These are phyloP conservation scores for Haematococcus sp. DNA, from an alignment of 139 green algal species.

Conservation along the genomic window DNA sequence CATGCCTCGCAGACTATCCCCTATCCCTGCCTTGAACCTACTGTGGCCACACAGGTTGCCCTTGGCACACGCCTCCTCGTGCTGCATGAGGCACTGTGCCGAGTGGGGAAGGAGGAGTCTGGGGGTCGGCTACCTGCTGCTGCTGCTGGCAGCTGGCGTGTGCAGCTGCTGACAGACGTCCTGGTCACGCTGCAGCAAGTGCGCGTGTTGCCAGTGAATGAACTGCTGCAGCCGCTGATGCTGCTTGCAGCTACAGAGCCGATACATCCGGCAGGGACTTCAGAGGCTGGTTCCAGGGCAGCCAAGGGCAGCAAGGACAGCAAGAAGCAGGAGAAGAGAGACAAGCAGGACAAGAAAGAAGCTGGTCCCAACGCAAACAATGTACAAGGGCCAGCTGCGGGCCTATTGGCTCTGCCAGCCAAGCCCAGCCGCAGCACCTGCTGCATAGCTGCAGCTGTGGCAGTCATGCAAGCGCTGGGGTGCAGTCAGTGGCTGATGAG, in stretches of 20 bases:
- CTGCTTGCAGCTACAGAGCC: background rate
- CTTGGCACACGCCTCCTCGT: constrained; percentile 1
- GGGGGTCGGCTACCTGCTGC: background rate
- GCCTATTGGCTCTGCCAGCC: background rate
- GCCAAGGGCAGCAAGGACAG: background rate
- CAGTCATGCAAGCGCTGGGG: background rate
- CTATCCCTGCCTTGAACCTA: background rate
- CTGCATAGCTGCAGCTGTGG: background rate
- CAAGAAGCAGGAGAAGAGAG: background rate
- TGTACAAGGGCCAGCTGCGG: too few relatives aligned
- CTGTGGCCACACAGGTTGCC: background rate
- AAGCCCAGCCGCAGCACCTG: background rate
- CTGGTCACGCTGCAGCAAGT: background rate
- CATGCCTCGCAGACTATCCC: too few relatives aligned
- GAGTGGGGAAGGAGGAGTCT: background rate
- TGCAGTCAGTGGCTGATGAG: background rate
- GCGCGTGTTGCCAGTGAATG: background rate
- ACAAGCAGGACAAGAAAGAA: background rate
- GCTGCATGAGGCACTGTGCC: background rate
- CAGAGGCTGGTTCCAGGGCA: background rate
- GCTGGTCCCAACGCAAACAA: too few relatives aligned
- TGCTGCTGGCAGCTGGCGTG: background rate
- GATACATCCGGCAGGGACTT: background rate
- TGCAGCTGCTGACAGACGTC: background rate
- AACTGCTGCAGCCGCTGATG: background rate